A percentile compares a stretch with the other conserved stretches of the same genome.
Conservation (phyloP, 352 stramenopile species). For the Thraustochytrium sp. region DNA sequence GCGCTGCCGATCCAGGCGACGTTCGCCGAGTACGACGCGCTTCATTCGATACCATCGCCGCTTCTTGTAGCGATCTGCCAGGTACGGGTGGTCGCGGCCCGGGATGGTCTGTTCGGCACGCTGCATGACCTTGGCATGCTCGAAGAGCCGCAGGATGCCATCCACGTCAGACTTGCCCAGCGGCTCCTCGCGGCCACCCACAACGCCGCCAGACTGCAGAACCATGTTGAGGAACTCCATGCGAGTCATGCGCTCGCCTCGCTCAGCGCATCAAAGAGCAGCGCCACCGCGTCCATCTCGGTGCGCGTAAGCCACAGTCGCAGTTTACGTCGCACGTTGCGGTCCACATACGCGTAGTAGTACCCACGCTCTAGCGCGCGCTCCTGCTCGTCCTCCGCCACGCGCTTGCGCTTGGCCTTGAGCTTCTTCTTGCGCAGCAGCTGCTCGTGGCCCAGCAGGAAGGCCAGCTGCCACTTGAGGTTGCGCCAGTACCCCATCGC, state of each 20-base stretch:
- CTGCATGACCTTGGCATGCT: conserved; percentile 15
- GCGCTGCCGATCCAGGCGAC: neutral
- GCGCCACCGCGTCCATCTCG: conserved; percentile 8
- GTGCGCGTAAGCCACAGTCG: neutral
- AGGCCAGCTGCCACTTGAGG: conserved; percentile 34
- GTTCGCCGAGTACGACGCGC: neutral
- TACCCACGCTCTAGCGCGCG: neutral
- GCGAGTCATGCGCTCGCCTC: neutral
- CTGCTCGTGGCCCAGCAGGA: neutral
- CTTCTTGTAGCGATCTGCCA: neutral
- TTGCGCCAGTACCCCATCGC: conserved; percentile 2
- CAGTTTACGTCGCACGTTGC: neutral
- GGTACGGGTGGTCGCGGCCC: neutral
- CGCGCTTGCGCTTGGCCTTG: neutral
- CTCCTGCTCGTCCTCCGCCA: neutral
- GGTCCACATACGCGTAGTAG: neutral
- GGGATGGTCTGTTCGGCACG: neutral
- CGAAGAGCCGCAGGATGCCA: neutral
- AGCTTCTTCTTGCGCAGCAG: conserved; percentile 37
- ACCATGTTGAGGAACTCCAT: conserved; percentile 29
- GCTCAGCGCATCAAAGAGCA: neutral
- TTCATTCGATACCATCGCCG: neutral
- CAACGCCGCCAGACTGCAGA: neutral
- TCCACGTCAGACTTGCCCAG: neutral
- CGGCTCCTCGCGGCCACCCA: neutral